phyloP scores from a whole-genome alignment of 176 grass and related monocot genomes.

The Eremochloa ophiuroides region DNA sequence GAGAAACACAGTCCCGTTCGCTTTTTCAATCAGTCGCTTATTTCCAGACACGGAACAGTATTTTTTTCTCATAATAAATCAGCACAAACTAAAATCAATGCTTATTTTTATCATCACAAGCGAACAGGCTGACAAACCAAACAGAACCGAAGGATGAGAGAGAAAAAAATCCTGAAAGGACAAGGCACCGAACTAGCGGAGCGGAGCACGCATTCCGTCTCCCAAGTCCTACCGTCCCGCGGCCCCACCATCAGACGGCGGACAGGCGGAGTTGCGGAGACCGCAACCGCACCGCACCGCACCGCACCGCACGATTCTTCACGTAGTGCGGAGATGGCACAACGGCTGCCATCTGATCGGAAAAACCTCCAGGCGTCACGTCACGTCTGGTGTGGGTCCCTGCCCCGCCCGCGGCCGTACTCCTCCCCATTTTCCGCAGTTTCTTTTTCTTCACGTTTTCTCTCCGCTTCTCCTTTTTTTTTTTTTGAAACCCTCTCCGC shows the following conservation, averaged over 20 bases:
- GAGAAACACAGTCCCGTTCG: too few relatives aligned
- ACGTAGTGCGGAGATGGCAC: neutral
- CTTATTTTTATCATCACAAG: too few relatives aligned
- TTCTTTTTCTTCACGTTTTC: constrained; percentile 4
- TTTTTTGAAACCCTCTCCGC: too few relatives aligned
- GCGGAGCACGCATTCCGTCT: neutral
- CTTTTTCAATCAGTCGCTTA: too few relatives aligned
- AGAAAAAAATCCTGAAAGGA: too few relatives aligned
- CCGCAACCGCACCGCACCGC: neutral
- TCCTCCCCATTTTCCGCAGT: neutral
- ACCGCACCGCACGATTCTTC: neutral
- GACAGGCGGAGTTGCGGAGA: too few relatives aligned
- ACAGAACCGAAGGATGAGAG: too few relatives aligned
- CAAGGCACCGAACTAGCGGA: neutral
- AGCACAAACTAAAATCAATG: too few relatives aligned
- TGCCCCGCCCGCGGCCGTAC: neutral
- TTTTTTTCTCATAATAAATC: too few relatives aligned
- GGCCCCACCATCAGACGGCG: neutral
- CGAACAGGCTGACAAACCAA: too few relatives aligned
- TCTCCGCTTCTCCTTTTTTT: neutral
- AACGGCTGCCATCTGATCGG: neutral
- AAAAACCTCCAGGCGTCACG: neutral
- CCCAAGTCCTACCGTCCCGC: neutral
- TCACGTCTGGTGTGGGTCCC: neutral
- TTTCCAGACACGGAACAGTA: too few relatives aligned